A percentile compares a stretch with the other conserved stretches of the same genome.
Evolutionary conservation across 2,329 filamentous ascomycete species (phyloP).

Genomic region (Beauveria scarabaeidicola): DNA sequence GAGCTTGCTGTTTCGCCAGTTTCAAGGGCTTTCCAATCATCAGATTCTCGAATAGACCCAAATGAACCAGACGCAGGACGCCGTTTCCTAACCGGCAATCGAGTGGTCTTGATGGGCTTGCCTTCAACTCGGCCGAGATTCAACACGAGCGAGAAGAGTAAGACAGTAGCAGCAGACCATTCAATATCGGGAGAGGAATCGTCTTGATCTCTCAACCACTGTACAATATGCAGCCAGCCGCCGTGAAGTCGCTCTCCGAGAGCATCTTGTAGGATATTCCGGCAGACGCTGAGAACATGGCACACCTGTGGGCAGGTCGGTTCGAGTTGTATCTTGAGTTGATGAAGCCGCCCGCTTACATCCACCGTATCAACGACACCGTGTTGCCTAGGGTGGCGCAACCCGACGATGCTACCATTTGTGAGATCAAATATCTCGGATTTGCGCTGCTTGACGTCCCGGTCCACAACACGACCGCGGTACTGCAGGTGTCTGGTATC

Average conservation of each 20-base stretch:
- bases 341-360: conserved; percentile 52
- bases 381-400: conserved; percentile 49
- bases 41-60: conserved; percentile 26
- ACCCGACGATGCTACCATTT: conserved; percentile 39
- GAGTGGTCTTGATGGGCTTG: conserved; percentile 18
- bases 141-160: conserved; percentile 56
- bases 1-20: conserved; percentile 38
- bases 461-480: conserved; percentile 40
- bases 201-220: conserved; percentile 52
- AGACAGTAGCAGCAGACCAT: conserved; percentile 60
- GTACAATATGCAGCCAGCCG: conserved; percentile 65
- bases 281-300: conserved; percentile 52
- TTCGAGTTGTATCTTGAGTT: conserved; percentile 58
- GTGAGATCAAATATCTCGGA: conserved; percentile 37
- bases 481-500: conserved; percentile 53
- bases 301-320: conserved; percentile 55
- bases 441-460: conserved; percentile 41
- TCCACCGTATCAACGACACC: conserved; percentile 62
- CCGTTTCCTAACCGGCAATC: conserved; percentile 23
- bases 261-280: conserved; percentile 52
- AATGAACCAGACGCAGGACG: conserved; percentile 28
- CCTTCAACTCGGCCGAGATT: conserved; percentile 40
- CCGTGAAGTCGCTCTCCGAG: conserved; percentile 54
- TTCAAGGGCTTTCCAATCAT: conserved; percentile 42
- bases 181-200: conserved; percentile 45